phyloP scores from a whole-genome alignment of 2,329 filamentous ascomycete genomes.

The Ceratocystis variospora region DNA sequence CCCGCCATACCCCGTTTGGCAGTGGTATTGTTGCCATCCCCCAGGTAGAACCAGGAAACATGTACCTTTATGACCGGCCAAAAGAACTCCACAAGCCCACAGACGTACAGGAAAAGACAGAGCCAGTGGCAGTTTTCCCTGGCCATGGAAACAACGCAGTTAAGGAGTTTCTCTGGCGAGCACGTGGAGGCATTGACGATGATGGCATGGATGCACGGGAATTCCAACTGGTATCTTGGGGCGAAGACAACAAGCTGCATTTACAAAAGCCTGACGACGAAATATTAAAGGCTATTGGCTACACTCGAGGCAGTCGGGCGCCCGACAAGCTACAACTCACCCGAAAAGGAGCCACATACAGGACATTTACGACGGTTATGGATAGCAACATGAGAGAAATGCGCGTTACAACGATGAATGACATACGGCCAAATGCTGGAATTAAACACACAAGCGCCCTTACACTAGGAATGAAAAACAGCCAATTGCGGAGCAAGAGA shows the following conservation, averaged over 20 bases:
- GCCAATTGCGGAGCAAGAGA: constrained; percentile 29
- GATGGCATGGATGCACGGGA: constrained; percentile 69
- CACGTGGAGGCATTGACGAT: constrained; percentile 51
- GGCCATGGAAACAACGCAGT: constrained; percentile 55
- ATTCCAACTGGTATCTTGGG: constrained; percentile 89
- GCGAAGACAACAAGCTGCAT: constrained; percentile 68
- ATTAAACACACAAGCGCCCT: constrained; percentile 31
- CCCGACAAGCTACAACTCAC: constrained; percentile 57
- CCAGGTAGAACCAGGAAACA: constrained; percentile 69
- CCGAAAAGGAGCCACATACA: constrained; percentile 71
- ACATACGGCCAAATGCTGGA: constrained; percentile 36
- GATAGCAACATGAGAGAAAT: constrained; percentile 44
- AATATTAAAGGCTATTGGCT: constrained; percentile 54
- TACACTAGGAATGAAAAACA: constrained; percentile 33
- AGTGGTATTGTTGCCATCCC: constrained; percentile 81
- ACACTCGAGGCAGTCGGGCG: constrained; percentile 53
- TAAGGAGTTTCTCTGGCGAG: constrained; percentile 85
- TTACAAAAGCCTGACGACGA: constrained; percentile 58
- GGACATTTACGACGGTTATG: constrained; percentile 65
- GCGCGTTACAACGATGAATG: constrained; percentile 47
- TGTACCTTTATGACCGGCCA: constrained; percentile 69
- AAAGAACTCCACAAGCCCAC: constrained; percentile 25
- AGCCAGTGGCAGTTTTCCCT: constrained; percentile 45
- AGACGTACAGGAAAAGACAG: constrained; percentile 25
- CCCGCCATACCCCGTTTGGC: constrained; percentile 81